Conservation (phyloP, 371 early-diverging fungal species). For the Antonospora locustae region DNA sequence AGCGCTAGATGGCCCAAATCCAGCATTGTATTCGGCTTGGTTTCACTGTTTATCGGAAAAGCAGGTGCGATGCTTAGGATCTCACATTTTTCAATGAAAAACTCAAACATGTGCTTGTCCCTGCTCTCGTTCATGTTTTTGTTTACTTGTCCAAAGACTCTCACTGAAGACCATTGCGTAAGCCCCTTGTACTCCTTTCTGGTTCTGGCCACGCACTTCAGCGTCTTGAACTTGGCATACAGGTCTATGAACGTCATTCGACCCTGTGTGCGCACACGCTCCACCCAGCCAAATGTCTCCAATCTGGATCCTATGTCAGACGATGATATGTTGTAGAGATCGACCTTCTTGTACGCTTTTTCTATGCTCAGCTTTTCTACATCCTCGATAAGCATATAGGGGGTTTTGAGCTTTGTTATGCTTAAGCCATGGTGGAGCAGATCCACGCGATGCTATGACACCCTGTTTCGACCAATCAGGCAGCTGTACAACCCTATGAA, state of each 20-base stretch:
- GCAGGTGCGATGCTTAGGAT: slow-evolving; percentile 38
- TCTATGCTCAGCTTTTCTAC: no score
- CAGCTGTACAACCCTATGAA: no score
- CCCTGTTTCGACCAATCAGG: no score
- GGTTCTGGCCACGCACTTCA: slow-evolving; percentile 43
- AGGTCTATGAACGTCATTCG: slow-evolving; percentile 47
- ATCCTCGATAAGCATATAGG: no score
- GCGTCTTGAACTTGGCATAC: slow-evolving; percentile 32
- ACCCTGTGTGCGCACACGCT: slow-evolving; percentile 17
- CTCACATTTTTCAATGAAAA: slow-evolving; percentile 37
- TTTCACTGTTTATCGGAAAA: slow-evolving; percentile 57
- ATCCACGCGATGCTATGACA: no score
- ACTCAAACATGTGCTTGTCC: slow-evolving; percentile 47
- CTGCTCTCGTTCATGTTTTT: slow-evolving; percentile 35
- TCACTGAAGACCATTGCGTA: slow-evolving; percentile 46
- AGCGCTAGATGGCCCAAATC: slow-evolving; percentile 89
- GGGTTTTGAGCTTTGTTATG: no score
- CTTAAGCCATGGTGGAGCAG: no score
- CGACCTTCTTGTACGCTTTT: slow-evolving; percentile 20
- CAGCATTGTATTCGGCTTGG: slow-evolving; percentile 69
- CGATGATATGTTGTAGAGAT: slow-evolving; percentile 14
- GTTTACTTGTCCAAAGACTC: slow-evolving; percentile 42
- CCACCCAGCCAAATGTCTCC: slow-evolving; percentile 50
- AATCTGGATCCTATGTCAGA: slow-evolving; percentile 37
- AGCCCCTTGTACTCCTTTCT: slow-evolving; percentile 20